Evolutionary conservation across 352 stramenopile species (phyloP).

Genomic region (Globisporangium canariense): DNA sequence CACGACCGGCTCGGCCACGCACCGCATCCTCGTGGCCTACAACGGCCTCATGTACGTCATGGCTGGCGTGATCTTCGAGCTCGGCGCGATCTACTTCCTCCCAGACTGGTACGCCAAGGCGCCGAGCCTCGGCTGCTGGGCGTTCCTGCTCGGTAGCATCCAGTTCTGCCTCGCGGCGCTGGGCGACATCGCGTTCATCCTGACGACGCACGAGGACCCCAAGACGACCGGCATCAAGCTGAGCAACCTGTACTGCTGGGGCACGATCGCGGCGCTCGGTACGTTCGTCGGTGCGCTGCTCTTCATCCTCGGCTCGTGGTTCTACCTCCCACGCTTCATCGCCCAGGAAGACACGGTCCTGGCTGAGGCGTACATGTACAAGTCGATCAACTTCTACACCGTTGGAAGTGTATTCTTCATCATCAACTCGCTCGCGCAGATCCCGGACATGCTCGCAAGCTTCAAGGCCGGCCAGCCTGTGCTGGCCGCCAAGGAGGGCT

Average conservation of each 20-base stretch:
- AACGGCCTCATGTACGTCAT: constrained; percentile 64
- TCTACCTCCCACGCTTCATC: constrained; percentile 78
- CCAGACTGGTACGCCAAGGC: constrained; percentile 67
- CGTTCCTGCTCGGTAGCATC: constrained; percentile 70
- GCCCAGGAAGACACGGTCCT: constrained; percentile 41
- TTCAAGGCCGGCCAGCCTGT: constrained; percentile 31
- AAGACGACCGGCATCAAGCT: constrained; percentile 43
- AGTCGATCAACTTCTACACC: constrained; percentile 70
- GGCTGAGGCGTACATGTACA: constrained; percentile 68
- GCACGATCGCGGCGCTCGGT: constrained; percentile 36
- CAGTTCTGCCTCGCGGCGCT: constrained; percentile 59
- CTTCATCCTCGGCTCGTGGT: constrained; percentile 80
- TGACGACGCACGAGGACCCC: constrained; percentile 53
- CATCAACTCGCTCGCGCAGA: constrained; percentile 57
- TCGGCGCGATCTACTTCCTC: constrained; percentile 79
- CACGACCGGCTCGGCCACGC: constrained; percentile 47
- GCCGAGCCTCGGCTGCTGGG: constrained; percentile 65
- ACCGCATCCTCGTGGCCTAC: constrained; percentile 57
- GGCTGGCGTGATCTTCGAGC: constrained; percentile 66
- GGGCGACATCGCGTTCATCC: constrained; percentile 63
- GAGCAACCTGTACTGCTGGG: constrained; percentile 57
- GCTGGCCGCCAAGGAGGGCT: constrained; percentile 24
- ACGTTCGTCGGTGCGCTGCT: constrained; percentile 64
- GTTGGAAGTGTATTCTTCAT: constrained; percentile 77
- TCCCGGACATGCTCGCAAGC: constrained; percentile 45